Conservation (phyloP, 805 yeast genomes). For the Blastobotrys mokoenaii region DNA sequence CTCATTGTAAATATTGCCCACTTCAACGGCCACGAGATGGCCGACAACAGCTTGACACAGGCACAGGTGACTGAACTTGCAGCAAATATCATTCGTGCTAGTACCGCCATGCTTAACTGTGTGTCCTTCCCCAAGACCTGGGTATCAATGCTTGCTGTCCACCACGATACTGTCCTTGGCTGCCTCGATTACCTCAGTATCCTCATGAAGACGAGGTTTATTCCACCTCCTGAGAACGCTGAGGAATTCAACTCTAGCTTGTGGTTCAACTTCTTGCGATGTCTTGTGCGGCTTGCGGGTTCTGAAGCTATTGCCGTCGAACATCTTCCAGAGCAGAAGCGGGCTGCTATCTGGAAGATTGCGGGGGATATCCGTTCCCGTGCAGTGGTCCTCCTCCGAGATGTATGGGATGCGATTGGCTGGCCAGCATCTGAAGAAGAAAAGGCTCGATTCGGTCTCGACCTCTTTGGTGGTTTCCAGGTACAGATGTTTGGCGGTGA, state of each 20-base stretch:
- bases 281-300: constrained; percentile 49
- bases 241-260: constrained; percentile 49
- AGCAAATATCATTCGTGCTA: constrained; percentile 21
- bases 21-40: constrained; percentile 15
- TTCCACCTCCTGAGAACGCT: constrained; percentile 43
- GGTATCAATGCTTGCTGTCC: constrained; percentile 46
- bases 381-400: constrained; percentile 45
- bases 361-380: constrained; percentile 56
- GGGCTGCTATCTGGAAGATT: constrained; percentile 57
- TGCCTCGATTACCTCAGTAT: constrained; percentile 34
- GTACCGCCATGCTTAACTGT: constrained; percentile 22
- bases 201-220: constrained; percentile 40
- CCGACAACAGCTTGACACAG: constrained; percentile 19
- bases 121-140: constrained; percentile 43
- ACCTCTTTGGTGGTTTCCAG: constrained; percentile 63
- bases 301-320: constrained; percentile 64
- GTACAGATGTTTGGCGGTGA: constrained; percentile 46
- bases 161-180: constrained; percentile 24
- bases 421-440: constrained; percentile 52
- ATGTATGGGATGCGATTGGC: constrained; percentile 70
- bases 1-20: constrained; percentile 21
- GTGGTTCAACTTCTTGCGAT: constrained; percentile 62
- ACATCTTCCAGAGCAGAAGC: constrained; percentile 62
- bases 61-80: constrained; percentile 22
- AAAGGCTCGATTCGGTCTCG: constrained; percentile 48